Conservation (phyloP, 495 filamentous ascomycete species). For the Xylaria telfairii region DNA sequence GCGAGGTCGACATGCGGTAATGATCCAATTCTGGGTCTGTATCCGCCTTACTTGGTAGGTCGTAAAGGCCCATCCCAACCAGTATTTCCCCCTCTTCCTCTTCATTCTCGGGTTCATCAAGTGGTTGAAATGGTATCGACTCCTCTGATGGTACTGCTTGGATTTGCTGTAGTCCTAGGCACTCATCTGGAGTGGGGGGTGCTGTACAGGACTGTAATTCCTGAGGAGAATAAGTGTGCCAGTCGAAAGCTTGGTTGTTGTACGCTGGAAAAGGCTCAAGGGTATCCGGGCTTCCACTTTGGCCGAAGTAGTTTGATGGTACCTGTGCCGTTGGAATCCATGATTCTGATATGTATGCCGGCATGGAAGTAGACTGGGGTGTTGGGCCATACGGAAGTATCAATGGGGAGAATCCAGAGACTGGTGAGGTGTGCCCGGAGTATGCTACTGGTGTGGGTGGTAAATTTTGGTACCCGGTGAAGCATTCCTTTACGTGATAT, state of each 20-base stretch:
- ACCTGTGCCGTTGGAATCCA: conserved; percentile 31
- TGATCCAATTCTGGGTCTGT: conserved; percentile 47
- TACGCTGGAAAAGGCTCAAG: conserved; percentile 33
- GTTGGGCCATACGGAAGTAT: conserved; percentile 38
- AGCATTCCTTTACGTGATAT: conserved; percentile 45
- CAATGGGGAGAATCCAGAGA: conserved; percentile 46
- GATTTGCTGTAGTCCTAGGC: conserved; percentile 56
- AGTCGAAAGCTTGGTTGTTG: conserved; percentile 39
- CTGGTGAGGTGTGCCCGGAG: conserved; percentile 55
- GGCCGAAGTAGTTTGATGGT: conserved; percentile 23
- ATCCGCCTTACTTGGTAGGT: conserved; percentile 60
- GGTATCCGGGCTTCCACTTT: conserved; percentile 20
- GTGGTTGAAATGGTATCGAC: conserved; percentile 49
- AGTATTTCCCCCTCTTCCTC: conserved; percentile 70
- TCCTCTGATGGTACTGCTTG: conserved; percentile 52
- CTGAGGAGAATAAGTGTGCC: conserved; percentile 48
- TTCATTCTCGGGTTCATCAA: conserved; percentile 50
- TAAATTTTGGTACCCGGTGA: conserved; percentile 46
- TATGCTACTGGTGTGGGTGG: conserved; percentile 50
- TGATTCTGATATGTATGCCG: conserved; percentile 35
- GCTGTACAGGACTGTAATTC: conserved; percentile 49
- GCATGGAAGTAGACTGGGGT: conserved; percentile 30
- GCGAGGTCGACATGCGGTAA: conserved; percentile 57
- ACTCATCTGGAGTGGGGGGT: conserved; percentile 67
- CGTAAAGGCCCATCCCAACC: conserved; percentile 85